Evolutionary conservation across 2,329 filamentous ascomycete genomes (phyloP), one percentile per base, ranked within the genome.

Genomic region (Zymoseptoria crescenta): DNA sequence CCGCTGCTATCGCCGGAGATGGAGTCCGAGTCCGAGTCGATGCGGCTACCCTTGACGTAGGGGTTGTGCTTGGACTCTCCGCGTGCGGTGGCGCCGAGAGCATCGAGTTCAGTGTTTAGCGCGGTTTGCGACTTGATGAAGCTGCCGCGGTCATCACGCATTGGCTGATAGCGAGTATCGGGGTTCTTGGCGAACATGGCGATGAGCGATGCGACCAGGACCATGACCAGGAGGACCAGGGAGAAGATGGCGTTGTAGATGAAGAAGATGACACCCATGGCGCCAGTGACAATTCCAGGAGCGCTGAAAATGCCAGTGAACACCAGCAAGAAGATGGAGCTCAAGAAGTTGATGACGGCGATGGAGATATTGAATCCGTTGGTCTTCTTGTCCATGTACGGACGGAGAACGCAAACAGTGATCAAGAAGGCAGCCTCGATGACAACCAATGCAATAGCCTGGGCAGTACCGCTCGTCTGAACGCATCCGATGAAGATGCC

Each of bases 361-460:
- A 96, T 96, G 61, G 91, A 84, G 70, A 97, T 96, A 77, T 96
- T 96, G 82, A 96, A 96, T 53, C 87, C 87, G 75, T 96, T 97
- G 62, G 91, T 96, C 78, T 92, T 93, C 84, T 96, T 96, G 81
- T 96, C 93, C 93, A 97, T 97, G 88, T 91, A 97, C 19, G 93
- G 93, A 61, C 90, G 87, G 66, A 96, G 78, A 56, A 96, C 87
- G 61, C 86, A 88, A 58, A 91, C 86, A 21, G 77, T 85, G 67
- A 96, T 87, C 58, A 97, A 81, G 67, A 88, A 87, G 56, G 76
- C 83, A 1, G 87, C 87, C 75, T 97, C 93, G 58, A 96, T 85
- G 60, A 96, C 79, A 49, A 97, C 80, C 59, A 96, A 81, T 16
- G 87, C 89, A 59, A 96, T 80, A 8, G 91, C 90, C 75, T 96